Conservation (phyloP, 257 asterid genomes). For the Fraxinus americana region DNA sequence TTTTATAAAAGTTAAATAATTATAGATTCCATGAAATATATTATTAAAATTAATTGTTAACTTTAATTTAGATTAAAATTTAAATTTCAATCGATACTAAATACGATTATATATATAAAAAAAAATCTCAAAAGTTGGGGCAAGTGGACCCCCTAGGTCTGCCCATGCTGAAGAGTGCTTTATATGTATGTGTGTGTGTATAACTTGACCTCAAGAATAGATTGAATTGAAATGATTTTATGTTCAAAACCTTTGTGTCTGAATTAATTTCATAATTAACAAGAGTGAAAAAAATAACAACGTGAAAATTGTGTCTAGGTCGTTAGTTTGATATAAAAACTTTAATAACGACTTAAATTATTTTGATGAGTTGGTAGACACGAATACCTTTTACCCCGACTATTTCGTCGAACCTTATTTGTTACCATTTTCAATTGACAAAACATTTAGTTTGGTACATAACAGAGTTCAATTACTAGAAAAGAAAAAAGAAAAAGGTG, state of each 20-base stretch:
- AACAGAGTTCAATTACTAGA: neutral
- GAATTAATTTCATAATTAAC: neutral
- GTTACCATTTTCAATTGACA: neutral
- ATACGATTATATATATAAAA: too few species aligned
- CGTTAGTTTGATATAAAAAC: neutral
- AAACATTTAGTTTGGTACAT: constrained; percentile 9
- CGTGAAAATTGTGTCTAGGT: neutral
- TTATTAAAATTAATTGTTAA: too few species aligned
- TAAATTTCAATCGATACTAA: too few species aligned
- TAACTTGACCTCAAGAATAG: too few species aligned
- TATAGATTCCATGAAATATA: too few species aligned
- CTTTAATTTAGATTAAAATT: too few species aligned
- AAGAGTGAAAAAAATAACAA: neutral
- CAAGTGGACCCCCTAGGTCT: too few species aligned
- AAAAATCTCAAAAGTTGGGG: too few species aligned
- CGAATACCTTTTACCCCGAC: too few species aligned
- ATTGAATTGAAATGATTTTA: neutral
- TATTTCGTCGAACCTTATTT: neutral
- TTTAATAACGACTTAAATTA: neutral
- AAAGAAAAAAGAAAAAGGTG: constrained; percentile 10
- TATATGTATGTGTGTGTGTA: too few species aligned
- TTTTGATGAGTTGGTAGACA: neutral
- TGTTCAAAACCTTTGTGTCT: neutral
- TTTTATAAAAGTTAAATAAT: too few species aligned
- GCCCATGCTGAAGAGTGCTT: too few species aligned